These are phyloP conservation scores for Dipodascus albidus DNA, from an alignment of 805 yeast species.

Conservation along the genomic window DNA sequence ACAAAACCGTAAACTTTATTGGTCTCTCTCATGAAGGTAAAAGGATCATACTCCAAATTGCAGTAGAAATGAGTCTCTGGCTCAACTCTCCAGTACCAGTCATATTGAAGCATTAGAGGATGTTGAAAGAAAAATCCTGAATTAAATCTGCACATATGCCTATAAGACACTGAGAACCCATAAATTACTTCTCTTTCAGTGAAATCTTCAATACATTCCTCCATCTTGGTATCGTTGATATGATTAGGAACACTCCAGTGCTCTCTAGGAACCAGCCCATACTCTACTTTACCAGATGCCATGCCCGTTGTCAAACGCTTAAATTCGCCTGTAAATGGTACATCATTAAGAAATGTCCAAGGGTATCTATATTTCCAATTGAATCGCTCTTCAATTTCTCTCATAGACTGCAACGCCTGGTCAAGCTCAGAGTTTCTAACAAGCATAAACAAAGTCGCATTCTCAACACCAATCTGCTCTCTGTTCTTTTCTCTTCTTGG, in stretches of 20 bases:
- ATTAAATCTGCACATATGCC: constrained; percentile 94
- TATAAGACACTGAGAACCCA: constrained; percentile 54
- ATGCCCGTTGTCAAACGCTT: constrained; percentile 52
- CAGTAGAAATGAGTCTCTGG: constrained; percentile 85
- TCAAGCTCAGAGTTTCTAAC: constrained; percentile 71
- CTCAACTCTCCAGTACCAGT: constrained; percentile 91
- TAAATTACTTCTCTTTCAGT: constrained; percentile 41
- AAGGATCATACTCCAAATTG: constrained; percentile 66
- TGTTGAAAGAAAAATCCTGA: constrained; percentile 85
- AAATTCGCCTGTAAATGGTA: constrained; percentile 72
- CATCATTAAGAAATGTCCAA: constrained; percentile 92
- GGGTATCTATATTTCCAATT: constrained; percentile 73
- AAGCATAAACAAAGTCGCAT: constrained; percentile 81
- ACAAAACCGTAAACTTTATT: constrained; percentile 81
- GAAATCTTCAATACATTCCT: constrained; percentile 9
- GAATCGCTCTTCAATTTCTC: constrained; percentile 86
- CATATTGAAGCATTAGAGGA: constrained; percentile 56
- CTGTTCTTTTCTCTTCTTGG: constrained; percentile 15
- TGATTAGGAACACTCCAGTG: constrained; percentile 73
- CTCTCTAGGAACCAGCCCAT: constrained; percentile 69
- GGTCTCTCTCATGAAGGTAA: constrained; percentile 64
- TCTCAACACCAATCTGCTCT: constrained; percentile 43
- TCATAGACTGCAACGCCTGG: constrained; percentile 64
- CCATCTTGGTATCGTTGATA: constrained; percentile 40
- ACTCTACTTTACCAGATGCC: constrained; percentile 66